phyloP scores from a whole-genome alignment of 495 filamentous ascomycete species.

The Penicillium ucsense region DNA sequence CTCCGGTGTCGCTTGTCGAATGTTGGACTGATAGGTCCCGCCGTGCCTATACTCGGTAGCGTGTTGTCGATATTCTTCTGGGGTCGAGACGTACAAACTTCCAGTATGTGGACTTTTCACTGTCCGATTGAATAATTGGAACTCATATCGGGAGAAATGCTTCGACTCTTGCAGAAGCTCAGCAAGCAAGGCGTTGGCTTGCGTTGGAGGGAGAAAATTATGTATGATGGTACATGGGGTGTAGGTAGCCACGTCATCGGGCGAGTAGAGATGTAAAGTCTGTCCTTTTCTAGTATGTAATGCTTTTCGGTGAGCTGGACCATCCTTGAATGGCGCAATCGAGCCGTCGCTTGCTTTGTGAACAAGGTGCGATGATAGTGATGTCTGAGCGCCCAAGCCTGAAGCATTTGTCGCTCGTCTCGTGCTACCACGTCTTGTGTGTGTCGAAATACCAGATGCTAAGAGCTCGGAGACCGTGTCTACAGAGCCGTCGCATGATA shows the following conservation, averaged over 20 bases:
- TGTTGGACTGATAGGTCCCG: conserved; percentile 60
- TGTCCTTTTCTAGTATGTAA: conserved; percentile 61
- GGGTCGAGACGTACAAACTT: conserved; percentile 66
- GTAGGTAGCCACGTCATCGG: conserved; percentile 64
- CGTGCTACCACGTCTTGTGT: conserved; percentile 10
- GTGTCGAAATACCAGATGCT: conserved; percentile 1
- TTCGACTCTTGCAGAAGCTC: conserved; percentile 69
- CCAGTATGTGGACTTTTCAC: conserved; percentile 75
- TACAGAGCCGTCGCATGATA: conserved; percentile 71
- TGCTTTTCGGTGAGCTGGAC: conserved; percentile 16
- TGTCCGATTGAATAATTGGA: conserved; percentile 77
- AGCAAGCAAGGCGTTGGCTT: conserved; percentile 60
- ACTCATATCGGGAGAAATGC: conserved; percentile 63
- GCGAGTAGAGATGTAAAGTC: conserved; percentile 73
- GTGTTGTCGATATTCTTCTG: conserved; percentile 50
- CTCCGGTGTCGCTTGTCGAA: conserved; percentile 61
- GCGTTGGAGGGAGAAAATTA: conserved; percentile 66
- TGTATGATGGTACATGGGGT: conserved; percentile 88
- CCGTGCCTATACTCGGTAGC: conserved; percentile 79
- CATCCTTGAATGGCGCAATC: conserved; percentile 25
- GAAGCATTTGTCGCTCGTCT: conserved; percentile 15
- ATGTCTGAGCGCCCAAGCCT: conserved; percentile 26
- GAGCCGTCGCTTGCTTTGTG: conserved; percentile 16
- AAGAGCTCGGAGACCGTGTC: conserved; percentile 48
- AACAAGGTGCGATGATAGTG: conserved; percentile 38